Percentiles rank a stretch among this genome's conserved stretches.
These are phyloP conservation scores for Sphagnum tenellum DNA, from an alignment of 225 moss, liverwort and hornwort genomes.

Conservation along the genomic window DNA sequence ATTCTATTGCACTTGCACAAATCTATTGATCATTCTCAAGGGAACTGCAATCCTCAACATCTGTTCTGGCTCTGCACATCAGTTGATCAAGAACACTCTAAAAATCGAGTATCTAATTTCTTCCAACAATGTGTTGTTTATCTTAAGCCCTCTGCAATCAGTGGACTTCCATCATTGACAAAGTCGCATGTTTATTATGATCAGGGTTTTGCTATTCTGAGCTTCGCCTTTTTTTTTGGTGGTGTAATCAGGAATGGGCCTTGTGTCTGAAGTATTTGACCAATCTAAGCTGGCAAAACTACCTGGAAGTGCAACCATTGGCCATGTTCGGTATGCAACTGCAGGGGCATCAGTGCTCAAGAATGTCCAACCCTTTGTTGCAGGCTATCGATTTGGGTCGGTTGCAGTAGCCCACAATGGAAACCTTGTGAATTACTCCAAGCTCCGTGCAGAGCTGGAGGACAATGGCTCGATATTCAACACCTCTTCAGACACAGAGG, in stretches of 20 bases:
- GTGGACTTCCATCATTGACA: no score
- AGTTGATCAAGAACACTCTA: no score
- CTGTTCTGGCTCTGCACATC: no score
- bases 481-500: constrained; percentile 92
- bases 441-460: constrained; percentile 76
- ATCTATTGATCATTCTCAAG: no score
- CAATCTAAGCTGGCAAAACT: constrained; percentile 48
- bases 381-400: constrained; percentile 77
- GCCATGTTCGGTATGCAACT: constrained; percentile 92
- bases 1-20: no score
- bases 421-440: constrained; percentile 85
- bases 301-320: constrained; percentile 70
- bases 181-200: no score
- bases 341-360: constrained; percentile 86
- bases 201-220: no score
- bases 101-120: no score
- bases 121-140: no score
- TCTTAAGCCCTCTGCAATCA: no score
- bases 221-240: no score
- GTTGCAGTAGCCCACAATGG: constrained; percentile 93
- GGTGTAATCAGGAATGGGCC: constrained; percentile 49
- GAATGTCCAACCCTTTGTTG: constrained; percentile 95
- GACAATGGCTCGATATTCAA: constrained; percentile 93
- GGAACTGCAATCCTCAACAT: no score
- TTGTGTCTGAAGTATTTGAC: constrained; percentile 88